Base-by-base conservation (phyloP, 306 rosid genomes). In the Trichosanthes cucumerina region DNA sequence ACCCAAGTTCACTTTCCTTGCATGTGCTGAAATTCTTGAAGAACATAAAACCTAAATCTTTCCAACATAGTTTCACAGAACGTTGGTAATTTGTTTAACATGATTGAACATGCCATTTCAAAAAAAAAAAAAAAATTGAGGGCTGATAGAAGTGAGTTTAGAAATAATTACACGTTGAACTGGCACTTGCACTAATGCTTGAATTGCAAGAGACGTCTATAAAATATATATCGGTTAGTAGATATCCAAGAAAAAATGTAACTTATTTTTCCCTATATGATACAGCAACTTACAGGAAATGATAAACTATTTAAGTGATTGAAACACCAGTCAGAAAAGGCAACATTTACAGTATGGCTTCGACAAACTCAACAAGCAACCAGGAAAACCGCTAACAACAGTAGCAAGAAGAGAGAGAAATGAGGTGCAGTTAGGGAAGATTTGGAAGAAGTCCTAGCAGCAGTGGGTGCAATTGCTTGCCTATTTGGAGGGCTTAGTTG, bases 401-500 rank as follows among this genome's bases (percentile, higher is more conserved):
- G 15, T 26, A 71, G 41, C 34, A 43, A 24, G 56, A 88, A 84
- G 83, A 87, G 82, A 39, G 82, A 80, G 77, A 50, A 76, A 56
- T 53, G 33, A 33, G 79, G 43, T 62, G 81, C 38, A 54, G 87
- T 82, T 10, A 74, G 46, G 15, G 92, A 83, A 33, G 87, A 74
- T 76, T 76, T 85, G 9, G 86, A 57, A 43, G 85, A 65, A 6
- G 88, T 9, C 3, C 79, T 82, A n/a, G 95, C 84, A 3, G 83
- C 41, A 33, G 85, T 86, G 24, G 95, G 92, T 1, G 86, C 79
- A 16, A 82, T 83, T 10, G 80, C 80, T 1, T 21, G 82, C 24
- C 84, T 49, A 19, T 83, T 84, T 15, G 88, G 85, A 69, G 78
- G 34, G 47, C 78, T 85, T 83, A 82, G 88, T 70, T 86, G 91